phyloP scores from a whole-genome alignment of 2,329 filamentous ascomycete genomes.

The Monosporascus sp. region DNA sequence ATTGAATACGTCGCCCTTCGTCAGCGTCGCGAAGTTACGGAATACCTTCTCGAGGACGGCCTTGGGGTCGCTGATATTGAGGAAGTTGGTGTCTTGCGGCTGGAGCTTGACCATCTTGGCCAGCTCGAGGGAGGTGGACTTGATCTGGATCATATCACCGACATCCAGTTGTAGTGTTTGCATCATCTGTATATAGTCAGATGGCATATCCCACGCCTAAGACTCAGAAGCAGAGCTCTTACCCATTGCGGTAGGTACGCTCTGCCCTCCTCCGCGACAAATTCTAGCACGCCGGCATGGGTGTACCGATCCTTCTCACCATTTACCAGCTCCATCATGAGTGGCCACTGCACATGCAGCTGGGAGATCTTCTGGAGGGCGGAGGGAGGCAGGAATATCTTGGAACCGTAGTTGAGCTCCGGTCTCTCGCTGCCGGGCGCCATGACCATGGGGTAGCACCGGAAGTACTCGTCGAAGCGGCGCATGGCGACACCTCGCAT shows the following conservation, averaged over 20 bases:
- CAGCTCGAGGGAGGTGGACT: conserved; percentile 86
- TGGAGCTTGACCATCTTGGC: conserved; percentile 95
- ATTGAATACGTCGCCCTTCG: conserved; percentile 90
- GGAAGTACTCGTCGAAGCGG: conserved; percentile 97
- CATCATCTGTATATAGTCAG: conserved; percentile 66
- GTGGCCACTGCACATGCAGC: conserved; percentile 93
- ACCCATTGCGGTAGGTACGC: conserved; percentile 97
- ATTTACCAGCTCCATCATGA: conserved; percentile 95
- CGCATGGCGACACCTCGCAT: conserved; percentile 51
- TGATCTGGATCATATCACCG: conserved; percentile 90
- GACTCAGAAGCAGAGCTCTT: conserved; percentile 28
- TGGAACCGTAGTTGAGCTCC: conserved; percentile 91
- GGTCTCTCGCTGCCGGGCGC: conserved; percentile 83
- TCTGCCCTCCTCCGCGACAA: conserved; percentile 94
- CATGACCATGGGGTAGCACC: conserved; percentile 95
- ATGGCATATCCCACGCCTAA: not conserved
- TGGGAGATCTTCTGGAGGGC: conserved; percentile 95
- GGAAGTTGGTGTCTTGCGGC: conserved; percentile 86
- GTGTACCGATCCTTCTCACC: conserved; percentile 74
- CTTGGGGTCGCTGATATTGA: conserved; percentile 96
- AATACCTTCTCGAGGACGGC: conserved; percentile 96
- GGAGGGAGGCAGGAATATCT: conserved; percentile 94
- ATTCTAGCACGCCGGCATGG: conserved; percentile 93
- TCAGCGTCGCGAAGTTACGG: conserved; percentile 89
- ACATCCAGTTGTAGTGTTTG: conserved; percentile 82